Evolutionary conservation across 2,329 filamentous ascomycete genomes (phyloP), one percentile per base, ranked within the genome.

Genomic region (Penicillium oxalicum): DNA sequence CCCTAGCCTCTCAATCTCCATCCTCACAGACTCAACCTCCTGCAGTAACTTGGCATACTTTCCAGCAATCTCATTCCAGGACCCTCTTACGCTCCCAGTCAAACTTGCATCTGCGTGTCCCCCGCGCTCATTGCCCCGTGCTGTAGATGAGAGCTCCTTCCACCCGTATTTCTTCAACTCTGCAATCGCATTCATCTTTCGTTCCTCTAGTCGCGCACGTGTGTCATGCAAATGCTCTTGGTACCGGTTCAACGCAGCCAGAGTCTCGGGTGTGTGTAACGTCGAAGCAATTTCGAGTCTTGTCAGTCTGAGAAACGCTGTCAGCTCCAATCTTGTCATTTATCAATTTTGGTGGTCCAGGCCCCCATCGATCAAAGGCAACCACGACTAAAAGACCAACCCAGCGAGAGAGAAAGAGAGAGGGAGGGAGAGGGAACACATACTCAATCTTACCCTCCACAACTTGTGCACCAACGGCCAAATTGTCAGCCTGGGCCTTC

Each of bases 381-480:
- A 9, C 29, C 9, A 1, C 18, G 25, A 12, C 5, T 24, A 8
- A 43, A 26, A 2, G 32, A 11, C 42, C 8, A 38, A 8, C 2
- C 9, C 12, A 12, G n/a, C 5, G 4, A 18, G 9, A 25, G 5
- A 8, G 13, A 5, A 8, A 2, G 5, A 2, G 5, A 2, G 44
- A 43, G 29, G 5, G 4, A 4, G 5, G 41, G 5, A 46, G 4
- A 4, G 5, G 41, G 5, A 46, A 45, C 11, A 61, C 65, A 49
- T 64, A 71, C 69, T 59, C 63, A 29, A 68, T 48, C 57, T 70
- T 70, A 11, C 62, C 63, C 47, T 67, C 67, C 40, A 74, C 49
- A 12, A 61, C 63, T 42, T 64, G 59, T 40, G 70, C 69, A 40
- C 73, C 67, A 29, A 55, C 61, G 27, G 63, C 62, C 48, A 73